Percentiles rank a stretch among this genome's conserved stretches.
These are phyloP conservation scores for Hyphodiscus hymeniophilus DNA, from an alignment of 495 filamentous ascomycete genomes.

Conservation along the genomic window DNA sequence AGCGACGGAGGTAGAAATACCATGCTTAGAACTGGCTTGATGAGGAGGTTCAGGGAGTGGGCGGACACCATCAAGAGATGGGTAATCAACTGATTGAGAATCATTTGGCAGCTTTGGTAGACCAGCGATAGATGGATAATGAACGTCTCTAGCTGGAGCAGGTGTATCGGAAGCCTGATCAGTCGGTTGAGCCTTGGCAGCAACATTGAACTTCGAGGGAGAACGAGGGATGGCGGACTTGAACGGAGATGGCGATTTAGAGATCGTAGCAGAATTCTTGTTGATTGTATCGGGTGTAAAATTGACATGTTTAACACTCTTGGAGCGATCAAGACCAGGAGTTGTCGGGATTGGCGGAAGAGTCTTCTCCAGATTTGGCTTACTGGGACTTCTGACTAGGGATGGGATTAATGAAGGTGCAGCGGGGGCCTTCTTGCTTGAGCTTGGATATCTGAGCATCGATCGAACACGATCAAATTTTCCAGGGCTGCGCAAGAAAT, in stretches of 20 bases:
- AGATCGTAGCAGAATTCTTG: conserved; percentile 26
- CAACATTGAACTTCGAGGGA: conserved; percentile 25
- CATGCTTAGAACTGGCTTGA: neutral
- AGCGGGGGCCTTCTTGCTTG: conserved; percentile 33
- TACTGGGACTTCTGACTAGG: conserved; percentile 35
- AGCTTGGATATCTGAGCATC: conserved; percentile 32
- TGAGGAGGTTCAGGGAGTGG: conserved; percentile 20
- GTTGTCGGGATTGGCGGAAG: conserved; percentile 38
- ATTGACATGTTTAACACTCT: conserved; percentile 23
- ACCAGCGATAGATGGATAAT: conserved; percentile 39
- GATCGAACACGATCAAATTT: conserved; percentile 42
- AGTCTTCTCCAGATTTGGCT: conserved; percentile 32
- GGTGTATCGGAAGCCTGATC: no score
- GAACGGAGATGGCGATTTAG: conserved; percentile 40
- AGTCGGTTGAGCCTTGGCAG: neutral
- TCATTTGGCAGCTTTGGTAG: conserved; percentile 26
- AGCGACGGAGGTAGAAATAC: conserved; percentile 28
- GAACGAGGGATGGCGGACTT: conserved; percentile 38
- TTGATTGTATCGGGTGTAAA: conserved; percentile 36
- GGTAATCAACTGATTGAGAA: conserved; percentile 24
- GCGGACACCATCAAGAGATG: conserved; percentile 16
- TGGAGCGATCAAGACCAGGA: conserved; percentile 28
- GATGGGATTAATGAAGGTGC: conserved; percentile 20
- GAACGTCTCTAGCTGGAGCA: conserved; percentile 1
- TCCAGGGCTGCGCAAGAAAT: conserved; percentile 18